Base-by-base conservation (phyloP, 2,329 filamentous ascomycete species). In the Hymenoscyphus fructigenus region DNA sequence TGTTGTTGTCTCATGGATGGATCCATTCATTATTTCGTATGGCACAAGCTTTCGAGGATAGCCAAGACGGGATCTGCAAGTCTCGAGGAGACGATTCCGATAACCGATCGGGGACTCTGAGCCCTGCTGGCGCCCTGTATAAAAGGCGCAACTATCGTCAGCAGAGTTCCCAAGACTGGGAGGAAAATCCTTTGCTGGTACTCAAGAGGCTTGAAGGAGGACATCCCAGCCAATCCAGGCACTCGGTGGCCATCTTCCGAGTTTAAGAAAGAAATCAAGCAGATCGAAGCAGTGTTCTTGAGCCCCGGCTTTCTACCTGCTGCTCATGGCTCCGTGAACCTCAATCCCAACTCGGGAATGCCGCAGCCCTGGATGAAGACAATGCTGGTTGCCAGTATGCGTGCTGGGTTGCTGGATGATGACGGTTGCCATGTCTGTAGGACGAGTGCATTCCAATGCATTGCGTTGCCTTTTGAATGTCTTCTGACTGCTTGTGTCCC, bases 71-170 rank as follows among this genome's bases (percentile, higher is more conserved):
- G 58, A 59, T 44, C 5, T 60, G 41, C 44, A 53, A 26, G 47
- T 32, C 23, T 38, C 17, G 23, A 53, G 9, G 26, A 36, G 34
- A 32, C 47, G 44, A 41, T 32, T 38, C 17, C 60, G 32, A 41
- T 56, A 47, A 57, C 57, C 56, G 44, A 64, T 57, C 62, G 58
- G 62, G 62, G 28, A 47, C 32, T 34, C 15, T n/a, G 28, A 57
- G 47, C 56, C 44, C 56, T 57, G 28, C 29, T 12, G n/a, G n/a
- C n/a, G 38, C 41, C 50, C 47, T 60, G 62, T 57, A 60, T 60
- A 64, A 60, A 59, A 57, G 41, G n/a, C 47, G 58, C 32, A 47
- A 47, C 29, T 64, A 60, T 50, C 32, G 62, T 64, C 62, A 64
- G 62, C 57, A 60, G 32, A 34, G 28, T 34, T 34, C 34, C 57